phyloP scores from a whole-genome alignment of 2,329 filamentous ascomycete genomes.

The Colletotrichum orchidophilum region DNA sequence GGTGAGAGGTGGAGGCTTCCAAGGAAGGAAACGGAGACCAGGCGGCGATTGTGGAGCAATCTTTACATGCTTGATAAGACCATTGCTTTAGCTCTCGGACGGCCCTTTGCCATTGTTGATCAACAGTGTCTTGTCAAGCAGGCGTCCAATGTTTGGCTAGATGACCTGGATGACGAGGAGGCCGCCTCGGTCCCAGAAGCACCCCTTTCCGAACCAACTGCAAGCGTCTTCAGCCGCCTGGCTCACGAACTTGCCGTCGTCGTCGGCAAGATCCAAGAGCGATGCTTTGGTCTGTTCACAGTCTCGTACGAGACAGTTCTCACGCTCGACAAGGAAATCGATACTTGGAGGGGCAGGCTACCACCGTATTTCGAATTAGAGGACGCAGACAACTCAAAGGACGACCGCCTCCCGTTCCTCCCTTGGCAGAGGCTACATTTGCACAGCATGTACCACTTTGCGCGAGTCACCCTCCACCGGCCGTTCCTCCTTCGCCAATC shows the following conservation, averaged over 20 bases:
- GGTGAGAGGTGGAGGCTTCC: constrained; percentile 50
- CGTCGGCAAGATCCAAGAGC: constrained; percentile 50
- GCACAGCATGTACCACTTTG: constrained; percentile 51
- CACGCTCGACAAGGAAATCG: constrained; percentile 44
- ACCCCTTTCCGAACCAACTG: constrained; percentile 44
- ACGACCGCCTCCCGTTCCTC: constrained; percentile 41
- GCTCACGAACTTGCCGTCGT: constrained; percentile 46
- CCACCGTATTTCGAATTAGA: constrained; percentile 47
- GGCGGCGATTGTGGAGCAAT: constrained; percentile 50
- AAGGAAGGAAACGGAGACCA: constrained; percentile 46
- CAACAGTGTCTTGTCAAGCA: constrained; percentile 49
- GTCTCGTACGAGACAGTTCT: constrained; percentile 50
- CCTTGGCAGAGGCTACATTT: constrained; percentile 50
- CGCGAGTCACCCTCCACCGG: constrained; percentile 50
- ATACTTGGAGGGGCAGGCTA: constrained; percentile 43
- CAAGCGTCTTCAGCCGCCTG: constrained; percentile 43
- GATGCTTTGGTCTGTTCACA: constrained; percentile 47
- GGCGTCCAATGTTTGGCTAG: constrained; percentile 49
- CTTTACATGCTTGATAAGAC: constrained; percentile 50
- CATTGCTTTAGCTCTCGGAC: constrained; percentile 50
- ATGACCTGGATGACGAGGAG: constrained; percentile 44
- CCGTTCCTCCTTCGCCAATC: constrained; percentile 50
- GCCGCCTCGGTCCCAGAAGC: constrained; percentile 36
- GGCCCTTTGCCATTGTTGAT: constrained; percentile 50
- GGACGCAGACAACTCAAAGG: constrained; percentile 43